Conservation (phyloP, 2,329 filamentous ascomycete genomes). For the Pestalotiopsis sp. region DNA sequence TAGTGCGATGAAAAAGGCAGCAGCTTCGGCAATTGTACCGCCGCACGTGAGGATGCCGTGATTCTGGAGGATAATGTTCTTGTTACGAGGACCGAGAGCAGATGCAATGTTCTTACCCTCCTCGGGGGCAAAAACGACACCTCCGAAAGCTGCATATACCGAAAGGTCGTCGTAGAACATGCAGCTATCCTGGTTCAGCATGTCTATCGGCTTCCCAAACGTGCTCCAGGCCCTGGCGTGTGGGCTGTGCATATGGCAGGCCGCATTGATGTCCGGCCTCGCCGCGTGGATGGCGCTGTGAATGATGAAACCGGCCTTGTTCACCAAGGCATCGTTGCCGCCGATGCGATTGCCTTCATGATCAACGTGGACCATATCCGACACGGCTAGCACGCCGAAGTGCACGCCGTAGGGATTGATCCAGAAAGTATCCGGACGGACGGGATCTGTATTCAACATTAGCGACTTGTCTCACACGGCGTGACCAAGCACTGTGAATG, state of each 20-base stretch:
- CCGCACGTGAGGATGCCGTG: conserved; percentile 64
- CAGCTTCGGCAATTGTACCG: conserved; percentile 61
- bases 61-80: conserved; percentile 55
- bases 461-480: background rate
- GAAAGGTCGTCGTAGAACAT: conserved; percentile 57
- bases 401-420: conserved; percentile 65
- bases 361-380: conserved; percentile 63
- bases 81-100: conserved; percentile 52
- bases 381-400: conserved; percentile 61
- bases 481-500: background rate
- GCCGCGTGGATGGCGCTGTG: conserved; percentile 57
- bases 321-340: conserved; percentile 55
- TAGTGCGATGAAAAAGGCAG: conserved; percentile 53
- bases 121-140: conserved; percentile 55
- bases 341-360: conserved; percentile 59
- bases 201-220: conserved; percentile 54
- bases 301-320: conserved; percentile 60
- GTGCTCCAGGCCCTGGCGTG: conserved; percentile 58
- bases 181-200: conserved; percentile 57
- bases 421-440: conserved; percentile 61
- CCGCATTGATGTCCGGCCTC: conserved; percentile 54
- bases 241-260: conserved; percentile 56
- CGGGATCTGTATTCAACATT: conserved; percentile 45
- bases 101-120: conserved; percentile 55
- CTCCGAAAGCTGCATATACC: conserved; percentile 58